A percentile compares a stretch with the other conserved stretches of the same genome.
These are phyloP conservation scores for Trametes sanguinea DNA, from an alignment of 768 basidiomycete species.

Conservation along the genomic window DNA sequence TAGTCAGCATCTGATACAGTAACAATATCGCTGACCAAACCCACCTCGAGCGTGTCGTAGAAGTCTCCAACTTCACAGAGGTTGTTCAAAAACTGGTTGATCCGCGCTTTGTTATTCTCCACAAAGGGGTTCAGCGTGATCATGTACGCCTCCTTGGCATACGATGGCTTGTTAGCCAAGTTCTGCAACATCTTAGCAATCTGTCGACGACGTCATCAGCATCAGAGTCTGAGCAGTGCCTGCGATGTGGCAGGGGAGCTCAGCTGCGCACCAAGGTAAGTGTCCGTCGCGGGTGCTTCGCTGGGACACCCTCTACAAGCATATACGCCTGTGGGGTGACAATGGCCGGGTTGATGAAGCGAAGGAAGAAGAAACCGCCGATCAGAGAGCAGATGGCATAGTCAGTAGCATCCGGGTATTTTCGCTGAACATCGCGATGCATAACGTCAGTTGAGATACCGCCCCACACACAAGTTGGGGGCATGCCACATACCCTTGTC, in stretches of 20 bases:
- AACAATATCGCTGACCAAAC: constrained; percentile 17
- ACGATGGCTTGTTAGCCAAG: constrained; percentile 97
- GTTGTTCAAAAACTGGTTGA: constrained; percentile 95
- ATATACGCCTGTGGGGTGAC: constrained; percentile 99
- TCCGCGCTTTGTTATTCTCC: constrained; percentile 96
- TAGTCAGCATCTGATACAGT: background rate
- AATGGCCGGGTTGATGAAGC: constrained; percentile 99
- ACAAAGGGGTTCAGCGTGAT: constrained; percentile 98
- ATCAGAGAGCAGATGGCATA: constrained; percentile 98
- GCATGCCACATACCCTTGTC: constrained; percentile 67
- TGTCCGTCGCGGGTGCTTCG: constrained; percentile 95
- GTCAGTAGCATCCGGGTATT: constrained; percentile 98
- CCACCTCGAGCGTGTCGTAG: constrained; percentile 95
- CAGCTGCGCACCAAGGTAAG: constrained; percentile 69
- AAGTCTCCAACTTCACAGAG: constrained; percentile 99
- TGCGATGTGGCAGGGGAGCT: background rate
- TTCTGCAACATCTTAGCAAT: constrained; percentile 99
- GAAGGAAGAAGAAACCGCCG: constrained; percentile 99
- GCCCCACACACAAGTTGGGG: background rate
- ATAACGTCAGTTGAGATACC: constrained; percentile 6
- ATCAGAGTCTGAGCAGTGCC: background rate
- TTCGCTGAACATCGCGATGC: constrained; percentile 59
- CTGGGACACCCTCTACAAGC: constrained; percentile 97
- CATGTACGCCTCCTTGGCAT: constrained; percentile 98
- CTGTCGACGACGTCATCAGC: constrained; percentile 40